These are phyloP conservation scores for Penicillium egyptiacum DNA, from an alignment of 495 filamentous ascomycete species.

Conservation along the genomic window DNA sequence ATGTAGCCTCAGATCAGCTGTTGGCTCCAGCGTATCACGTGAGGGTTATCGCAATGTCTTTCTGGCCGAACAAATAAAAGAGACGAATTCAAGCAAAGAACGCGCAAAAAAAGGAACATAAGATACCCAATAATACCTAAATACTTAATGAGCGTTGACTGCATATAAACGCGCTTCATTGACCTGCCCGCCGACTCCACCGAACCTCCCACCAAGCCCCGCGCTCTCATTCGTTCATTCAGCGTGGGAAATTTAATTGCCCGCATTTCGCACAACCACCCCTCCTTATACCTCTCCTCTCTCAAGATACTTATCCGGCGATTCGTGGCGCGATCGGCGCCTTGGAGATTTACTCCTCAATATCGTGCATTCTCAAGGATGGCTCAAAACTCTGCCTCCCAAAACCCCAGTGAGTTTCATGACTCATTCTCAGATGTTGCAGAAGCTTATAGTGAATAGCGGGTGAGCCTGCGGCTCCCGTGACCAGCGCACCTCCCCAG, in stretches of 20 bases:
- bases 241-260: constrained; percentile 37
- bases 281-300: constrained; percentile 28
- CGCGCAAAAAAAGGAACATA: background rate
- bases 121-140: background rate
- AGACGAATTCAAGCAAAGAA: constrained; percentile 8
- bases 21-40: constrained; percentile 34
- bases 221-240: constrained; percentile 33
- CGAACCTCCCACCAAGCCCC: constrained; percentile 29
- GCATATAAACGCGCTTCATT: constrained; percentile 3
- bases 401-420: constrained; percentile 51
- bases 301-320: constrained; percentile 52
- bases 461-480: constrained; percentile 54
- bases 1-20: constrained; percentile 20
- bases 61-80: constrained; percentile 10
- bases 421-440: constrained; percentile 20
- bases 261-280: constrained; percentile 39
- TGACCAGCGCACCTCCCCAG: constrained; percentile 47
- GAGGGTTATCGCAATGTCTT: constrained; percentile 20
- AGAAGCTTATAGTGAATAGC: constrained; percentile 34
- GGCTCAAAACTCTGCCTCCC: constrained; percentile 58
- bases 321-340: constrained; percentile 52
- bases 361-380: constrained; percentile 55
- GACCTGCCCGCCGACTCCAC: constrained; percentile 25
- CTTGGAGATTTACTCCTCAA: constrained; percentile 46
- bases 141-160: background rate